Evolutionary conservation across 192 early-diverging fungal species (phyloP), one percentile per base, ranked within the genome.

Genomic region (Coemansia sp.): DNA sequence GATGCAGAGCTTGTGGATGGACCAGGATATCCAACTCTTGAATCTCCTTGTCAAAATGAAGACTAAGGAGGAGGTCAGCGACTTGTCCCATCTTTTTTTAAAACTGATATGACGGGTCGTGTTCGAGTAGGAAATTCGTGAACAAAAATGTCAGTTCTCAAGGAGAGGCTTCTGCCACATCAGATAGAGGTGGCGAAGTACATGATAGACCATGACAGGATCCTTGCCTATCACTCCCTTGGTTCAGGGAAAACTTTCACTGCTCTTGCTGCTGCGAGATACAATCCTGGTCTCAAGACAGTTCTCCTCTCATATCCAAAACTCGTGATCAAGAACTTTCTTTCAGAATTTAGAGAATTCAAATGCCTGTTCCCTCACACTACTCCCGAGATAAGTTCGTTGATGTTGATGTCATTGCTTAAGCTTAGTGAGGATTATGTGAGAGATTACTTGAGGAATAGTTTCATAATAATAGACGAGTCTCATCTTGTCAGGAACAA

Each of bases 201-300:
- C 15, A 59, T 59, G 57, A 9, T 26, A 39, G 21, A 42, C n/a
- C 46, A 59, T 42, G 47, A 51, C 8, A 59, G 43, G 48, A 14
- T 59, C 1, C 13, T 59, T 3, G 8, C 51, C 3, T 59, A 51
- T 31, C 57, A 59, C 19, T 49, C 46, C 11, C 14, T 59, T 42
- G 57, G 57, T 13, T 59, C 57, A 15, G 57, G 57, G 21, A 59
- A 59, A 23, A 59, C 57, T 0, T 59, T 59, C 29, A 59, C 57
- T 59, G 36, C 57, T 51, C 57, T 59, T 41, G 57, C 57, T 33
- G 46, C 47, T 33, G 46, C 57, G 21, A 40, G 57, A 39, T 51
- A 51, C n/a, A 49, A 59, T 32, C 27, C 27, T 51, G 27, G 41
- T 30, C 33, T 59, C 17, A 41, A 51, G 18, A 21, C 31, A 51